Evolutionary conservation across 331 rosid species (phyloP), one percentile per base, ranked within the genome.

Genomic region (Telfairia occidentalis): DNA sequence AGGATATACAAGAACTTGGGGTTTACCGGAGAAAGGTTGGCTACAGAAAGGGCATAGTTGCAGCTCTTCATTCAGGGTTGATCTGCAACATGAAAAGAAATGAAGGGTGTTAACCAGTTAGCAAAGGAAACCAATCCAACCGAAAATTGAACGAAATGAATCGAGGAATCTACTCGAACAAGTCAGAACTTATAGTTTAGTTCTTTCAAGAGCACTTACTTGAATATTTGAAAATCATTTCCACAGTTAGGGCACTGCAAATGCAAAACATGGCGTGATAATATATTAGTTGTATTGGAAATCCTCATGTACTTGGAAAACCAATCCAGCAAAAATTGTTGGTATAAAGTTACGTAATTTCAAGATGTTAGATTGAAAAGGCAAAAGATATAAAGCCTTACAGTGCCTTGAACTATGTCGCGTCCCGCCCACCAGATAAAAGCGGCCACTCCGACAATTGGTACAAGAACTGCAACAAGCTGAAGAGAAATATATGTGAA

Each of bases 371-470:
- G 71, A 55, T 75, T 50, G 53, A 63, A 52, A 73, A 57, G 29
- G 54, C 19, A 72, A 77, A 75, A 71, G 6, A 81, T 71, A 77
- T 55, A 85, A 63, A 71, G 75, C 55, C 97, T 87, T 78, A 94
- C 98, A 15, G 86, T 81, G 92, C 86, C 90, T 88, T 87, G 96
- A 84, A 94, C 88, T 35, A 94, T 90, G 80, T 94, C 98, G 77
- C 88, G 86, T 74, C 97, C 92, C 45, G 96, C 98, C 98, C 97
- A 94, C 98, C 97, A 94, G 32, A 94, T 79, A 81, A 94, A 94
- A 76, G 92, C 96, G 52, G 96, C 98, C 73, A 94, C 30, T 46
- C 98, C 97, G 61, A 91, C 92, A 55, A 94, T 82, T 42, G 97
- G 98, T 80, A 90, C 46, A 64, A 94, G 71, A 78, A 94, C 90